Conservation (phyloP, 805 yeast genomes). For the Aciculoconidium aculeatum region DNA sequence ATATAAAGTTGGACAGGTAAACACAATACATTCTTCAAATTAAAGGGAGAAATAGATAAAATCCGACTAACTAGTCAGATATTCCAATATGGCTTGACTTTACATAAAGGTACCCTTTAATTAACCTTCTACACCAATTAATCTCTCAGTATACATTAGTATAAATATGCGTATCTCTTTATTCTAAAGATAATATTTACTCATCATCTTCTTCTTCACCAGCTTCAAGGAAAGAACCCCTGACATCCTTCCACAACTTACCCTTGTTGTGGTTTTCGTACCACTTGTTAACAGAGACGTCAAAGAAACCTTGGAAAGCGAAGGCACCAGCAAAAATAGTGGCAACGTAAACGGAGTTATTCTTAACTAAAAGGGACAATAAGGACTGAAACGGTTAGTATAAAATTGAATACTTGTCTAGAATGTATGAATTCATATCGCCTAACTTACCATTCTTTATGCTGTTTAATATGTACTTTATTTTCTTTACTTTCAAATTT, state of each 20-base stretch:
- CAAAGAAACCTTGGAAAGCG: constrained; percentile 75
- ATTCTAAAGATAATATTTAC: no score
- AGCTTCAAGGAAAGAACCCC: constrained; percentile 49
- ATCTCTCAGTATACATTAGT: no score
- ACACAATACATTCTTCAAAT: no score
- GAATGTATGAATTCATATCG: background rate
- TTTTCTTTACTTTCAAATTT: background rate
- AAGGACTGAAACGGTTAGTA: constrained; percentile 22
- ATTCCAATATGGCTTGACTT: no score
- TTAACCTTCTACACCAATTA: no score
- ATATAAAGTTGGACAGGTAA: no score
- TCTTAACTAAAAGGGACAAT: constrained; percentile 42
- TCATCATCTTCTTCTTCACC: constrained; percentile 59
- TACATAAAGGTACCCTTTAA: no score
- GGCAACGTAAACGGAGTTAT: constrained; percentile 86
- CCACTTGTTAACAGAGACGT: constrained; percentile 60
- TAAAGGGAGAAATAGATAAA: no score
- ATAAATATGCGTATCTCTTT: no score
- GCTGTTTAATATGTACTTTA: background rate
- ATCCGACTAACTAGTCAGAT: no score
- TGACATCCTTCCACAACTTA: constrained; percentile 80
- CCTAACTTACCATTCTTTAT: constrained; percentile 1
- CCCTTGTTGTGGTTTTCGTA: constrained; percentile 78
- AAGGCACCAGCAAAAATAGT: constrained; percentile 80
- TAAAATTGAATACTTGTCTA: constrained; percentile 2